Evolutionary conservation across 352 stramenopile species (phyloP).

Genomic region (Pythium brachiatum): DNA sequence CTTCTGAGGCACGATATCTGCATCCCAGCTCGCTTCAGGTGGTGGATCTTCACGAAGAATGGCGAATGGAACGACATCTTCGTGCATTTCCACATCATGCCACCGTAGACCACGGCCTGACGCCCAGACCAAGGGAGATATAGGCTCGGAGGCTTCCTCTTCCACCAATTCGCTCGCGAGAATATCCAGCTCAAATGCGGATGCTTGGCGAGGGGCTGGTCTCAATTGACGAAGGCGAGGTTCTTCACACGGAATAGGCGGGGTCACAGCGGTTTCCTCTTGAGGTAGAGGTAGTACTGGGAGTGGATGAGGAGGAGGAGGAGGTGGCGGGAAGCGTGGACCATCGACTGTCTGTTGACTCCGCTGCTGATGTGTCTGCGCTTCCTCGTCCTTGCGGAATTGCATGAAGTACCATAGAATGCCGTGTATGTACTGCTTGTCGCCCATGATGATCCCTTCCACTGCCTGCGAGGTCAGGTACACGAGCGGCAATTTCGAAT

Average conservation of each 20-base stretch:
- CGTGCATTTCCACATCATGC: not conserved
- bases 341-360: not conserved
- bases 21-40: not conserved
- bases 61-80: not conserved
- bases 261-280: not conserved
- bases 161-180: conserved; percentile 22
- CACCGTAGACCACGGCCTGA: not conserved
- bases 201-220: not conserved
- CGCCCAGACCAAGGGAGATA: not conserved
- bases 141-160: not conserved
- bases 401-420: conserved; percentile 60
- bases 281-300: not conserved
- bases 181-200: conserved; percentile 20
- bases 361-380: not conserved
- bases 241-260: not conserved
- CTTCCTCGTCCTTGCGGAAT: conserved; percentile 6
- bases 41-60: not conserved
- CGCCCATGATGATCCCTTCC: conserved; percentile 42
- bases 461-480: conserved; percentile 26
- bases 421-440: conserved; percentile 44
- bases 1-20: not conserved
- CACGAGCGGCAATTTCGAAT: conserved; percentile 4
- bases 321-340: not conserved
- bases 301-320: not conserved
- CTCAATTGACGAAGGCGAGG: not conserved